phyloP scores from a whole-genome alignment of 306 rosid genomes.

The Neltuma alba region DNA sequence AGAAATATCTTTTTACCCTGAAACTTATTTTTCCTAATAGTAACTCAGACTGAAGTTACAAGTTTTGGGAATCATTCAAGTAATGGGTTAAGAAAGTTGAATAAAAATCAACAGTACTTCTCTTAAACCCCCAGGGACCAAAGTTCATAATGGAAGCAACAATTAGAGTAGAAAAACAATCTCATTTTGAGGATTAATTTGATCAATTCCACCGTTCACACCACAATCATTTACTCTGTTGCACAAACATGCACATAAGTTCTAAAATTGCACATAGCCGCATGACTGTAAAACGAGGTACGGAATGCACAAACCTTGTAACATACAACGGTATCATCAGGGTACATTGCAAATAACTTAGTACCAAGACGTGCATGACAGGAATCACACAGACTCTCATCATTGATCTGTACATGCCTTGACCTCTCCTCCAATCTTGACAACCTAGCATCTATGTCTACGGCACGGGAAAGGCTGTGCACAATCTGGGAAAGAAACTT shows the following conservation, averaged over 20 bases:
- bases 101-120: background rate
- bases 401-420: constrained; percentile 89
- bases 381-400: constrained; percentile 95
- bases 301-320: constrained; percentile 74
- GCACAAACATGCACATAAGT: constrained; percentile 19
- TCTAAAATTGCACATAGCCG: constrained; percentile 8
- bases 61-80: background rate
- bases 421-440: constrained; percentile 97
- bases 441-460: constrained; percentile 85
- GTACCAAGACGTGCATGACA: constrained; percentile 98
- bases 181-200: background rate
- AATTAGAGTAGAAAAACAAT: background rate
- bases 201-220: constrained; percentile 1
- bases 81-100: background rate
- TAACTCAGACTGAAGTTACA: background rate
- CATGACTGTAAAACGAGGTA: constrained; percentile 20
- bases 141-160: constrained; percentile 1
- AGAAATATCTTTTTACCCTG: background rate
- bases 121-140: background rate
- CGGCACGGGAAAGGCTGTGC: constrained; percentile 85
- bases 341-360: constrained; percentile 97
- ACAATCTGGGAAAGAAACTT: constrained; percentile 65
- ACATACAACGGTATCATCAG: constrained; percentile 89
- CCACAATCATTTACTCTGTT: constrained; percentile 6
- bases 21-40: background rate